Conservation (phyloP, 305 asterid genomes). For the Fraxinus angustifolia region DNA sequence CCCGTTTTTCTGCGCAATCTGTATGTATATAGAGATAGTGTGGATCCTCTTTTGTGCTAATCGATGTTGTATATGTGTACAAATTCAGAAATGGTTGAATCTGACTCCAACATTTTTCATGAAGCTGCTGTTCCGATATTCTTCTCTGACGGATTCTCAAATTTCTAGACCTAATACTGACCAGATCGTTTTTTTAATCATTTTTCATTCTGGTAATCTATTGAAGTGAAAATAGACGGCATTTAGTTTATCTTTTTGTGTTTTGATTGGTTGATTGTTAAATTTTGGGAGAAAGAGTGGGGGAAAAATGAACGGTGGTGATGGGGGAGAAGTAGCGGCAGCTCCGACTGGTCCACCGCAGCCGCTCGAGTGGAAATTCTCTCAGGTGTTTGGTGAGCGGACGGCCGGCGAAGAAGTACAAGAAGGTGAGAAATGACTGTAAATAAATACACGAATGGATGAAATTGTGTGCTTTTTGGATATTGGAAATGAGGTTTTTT, state of each 20-base stretch:
- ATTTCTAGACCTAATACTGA: slow-evolving; percentile 37
- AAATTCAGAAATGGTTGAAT: slow-evolving; percentile 58
- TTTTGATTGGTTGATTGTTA: slow-evolving; percentile 22
- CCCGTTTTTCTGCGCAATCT: slow-evolving; percentile 40
- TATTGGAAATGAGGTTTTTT: slow-evolving; percentile 36
- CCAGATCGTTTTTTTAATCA: slow-evolving; percentile 27
- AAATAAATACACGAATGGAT: slow-evolving; percentile 18
- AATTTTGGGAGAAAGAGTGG: slow-evolving; percentile 30
- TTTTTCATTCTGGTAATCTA: neutral
- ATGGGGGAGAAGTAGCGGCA: slow-evolving; percentile 62
- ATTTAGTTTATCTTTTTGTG: slow-evolving; percentile 20
- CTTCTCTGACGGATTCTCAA: slow-evolving; percentile 14
- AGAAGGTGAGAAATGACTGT: slow-evolving; percentile 61
- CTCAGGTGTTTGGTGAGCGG: slow-evolving; percentile 98
- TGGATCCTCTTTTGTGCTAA: slow-evolving; percentile 35
- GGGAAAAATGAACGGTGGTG: slow-evolving; percentile 74
- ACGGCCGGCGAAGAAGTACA: slow-evolving; percentile 98
- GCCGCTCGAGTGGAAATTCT: slow-evolving; percentile 98
- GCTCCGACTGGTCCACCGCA: slow-evolving; percentile 77
- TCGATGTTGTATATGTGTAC: slow-evolving; percentile 33
- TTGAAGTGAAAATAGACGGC: slow-evolving; percentile 41
- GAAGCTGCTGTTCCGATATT: slow-evolving; percentile 59
- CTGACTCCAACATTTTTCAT: slow-evolving; percentile 66
- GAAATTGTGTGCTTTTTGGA: slow-evolving; percentile 38
- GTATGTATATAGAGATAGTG: slow-evolving; percentile 34